Evolutionary conservation across 108 stramenopile genomes (phyloP).

Genomic region (Cylindrotheca closterium): DNA sequence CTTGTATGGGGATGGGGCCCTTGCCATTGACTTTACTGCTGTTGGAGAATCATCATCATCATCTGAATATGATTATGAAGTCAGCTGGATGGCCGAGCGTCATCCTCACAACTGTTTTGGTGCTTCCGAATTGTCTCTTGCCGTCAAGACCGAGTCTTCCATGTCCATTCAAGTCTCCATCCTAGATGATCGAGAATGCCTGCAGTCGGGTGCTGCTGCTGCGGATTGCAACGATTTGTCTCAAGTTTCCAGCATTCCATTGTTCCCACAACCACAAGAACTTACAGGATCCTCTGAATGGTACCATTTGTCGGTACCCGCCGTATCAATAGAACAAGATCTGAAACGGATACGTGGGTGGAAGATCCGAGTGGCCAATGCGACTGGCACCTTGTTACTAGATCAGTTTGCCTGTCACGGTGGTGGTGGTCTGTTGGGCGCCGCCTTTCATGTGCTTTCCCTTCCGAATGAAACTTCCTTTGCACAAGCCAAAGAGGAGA

Average conservation of each 20-base stretch:
- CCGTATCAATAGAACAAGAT: neutral
- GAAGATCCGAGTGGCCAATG: neutral
- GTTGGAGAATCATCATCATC: too few species aligned
- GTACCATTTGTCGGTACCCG: neutral
- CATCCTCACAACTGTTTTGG: too few species aligned
- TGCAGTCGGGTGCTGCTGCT: neutral
- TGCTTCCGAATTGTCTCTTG: too few species aligned
- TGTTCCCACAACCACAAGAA: neutral
- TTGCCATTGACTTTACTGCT: too few species aligned
- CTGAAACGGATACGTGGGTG: neutral
- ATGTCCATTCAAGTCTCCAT: neutral
- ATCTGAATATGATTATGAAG: too few species aligned
- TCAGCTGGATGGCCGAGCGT: too few species aligned
- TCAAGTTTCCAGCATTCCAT: neutral
- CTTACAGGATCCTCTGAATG: neutral
- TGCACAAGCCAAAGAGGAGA: neutral
- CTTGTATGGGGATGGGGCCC: neutral
- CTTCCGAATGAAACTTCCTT: neutral
- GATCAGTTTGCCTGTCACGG: slow-evolving; percentile 8
- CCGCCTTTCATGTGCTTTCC: too few species aligned
- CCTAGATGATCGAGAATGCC: neutral
- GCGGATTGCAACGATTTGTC: neutral
- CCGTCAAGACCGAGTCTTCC: neutral
- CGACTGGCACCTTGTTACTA: neutral
- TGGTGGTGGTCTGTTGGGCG: slow-evolving; percentile 1